Evolutionary conservation across 2,329 filamentous ascomycete genomes (phyloP), one percentile per base, ranked within the genome.

Genomic region (Pleomassaria siparia): DNA sequence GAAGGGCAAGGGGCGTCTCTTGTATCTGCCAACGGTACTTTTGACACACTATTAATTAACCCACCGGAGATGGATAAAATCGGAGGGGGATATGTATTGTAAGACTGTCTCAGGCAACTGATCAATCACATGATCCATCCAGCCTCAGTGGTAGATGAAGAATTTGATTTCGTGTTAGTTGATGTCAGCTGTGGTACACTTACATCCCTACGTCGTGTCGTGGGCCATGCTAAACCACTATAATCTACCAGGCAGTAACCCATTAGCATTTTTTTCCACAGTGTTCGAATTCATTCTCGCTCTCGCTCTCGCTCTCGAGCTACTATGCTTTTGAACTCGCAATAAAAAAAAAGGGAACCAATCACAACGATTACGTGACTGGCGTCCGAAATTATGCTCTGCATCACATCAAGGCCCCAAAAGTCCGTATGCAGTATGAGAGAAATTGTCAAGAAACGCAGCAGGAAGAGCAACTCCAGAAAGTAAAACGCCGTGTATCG

Each of bases 401-500:
- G 35, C 6, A 10, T n/a, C n/a, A n/a, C 13, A 7, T 22, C 35
- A 24, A 10, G 16, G 32, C 7, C 16, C 15, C 7, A 36, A 36
- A 21, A 18, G 25, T 7, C 7, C 25, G 8, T 12, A 28, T 28
- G 8, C 25, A 28, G 25, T 26, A 26, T 7, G 6, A 26, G 25
- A 26, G 7, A 26, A 26, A 7, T 6, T 26, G 25, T 26, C 25
- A 6, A 7, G 12, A 6, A 12, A 30, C 29, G 29, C 29, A 30
- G n/a, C n/a, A n/a, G n/a, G 29, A 30, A 30, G 7, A 35, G 32
- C 15, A 20, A 35, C 12, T 16, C 29, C 29, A 20, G 13, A 36
- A 26, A 25, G 28, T 21, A 30, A 40, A 46, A 49, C 46, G 20
- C 46, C 46, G 18, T 35, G 26, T 20, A 37, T 49, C 52, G 46